phyloP scores from a whole-genome alignment of 768 basidiomycete genomes.

The Leccinum uliginosum region DNA sequence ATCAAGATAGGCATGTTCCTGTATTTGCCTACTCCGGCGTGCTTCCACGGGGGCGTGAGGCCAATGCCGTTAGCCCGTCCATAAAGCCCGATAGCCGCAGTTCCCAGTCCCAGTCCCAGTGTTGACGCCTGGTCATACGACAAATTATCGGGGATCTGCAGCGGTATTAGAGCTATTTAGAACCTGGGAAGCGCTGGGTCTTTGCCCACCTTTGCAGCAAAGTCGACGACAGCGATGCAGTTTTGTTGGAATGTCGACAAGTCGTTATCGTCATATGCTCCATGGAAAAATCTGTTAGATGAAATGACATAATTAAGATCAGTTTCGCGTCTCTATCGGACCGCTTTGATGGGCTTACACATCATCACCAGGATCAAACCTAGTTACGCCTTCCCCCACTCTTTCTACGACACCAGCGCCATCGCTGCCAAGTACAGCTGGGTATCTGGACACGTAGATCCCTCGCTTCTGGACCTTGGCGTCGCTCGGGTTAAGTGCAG shows the following conservation, averaged over 20 bases:
- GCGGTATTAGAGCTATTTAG: constrained; percentile 8
- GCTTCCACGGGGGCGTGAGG: constrained; percentile 37
- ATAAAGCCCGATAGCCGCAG: constrained; percentile 50
- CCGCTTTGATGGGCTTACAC: constrained; percentile 36
- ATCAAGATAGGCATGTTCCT: constrained; percentile 42
- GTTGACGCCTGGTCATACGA: constrained; percentile 48
- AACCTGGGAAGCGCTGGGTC: background rate
- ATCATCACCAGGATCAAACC: constrained; percentile 47
- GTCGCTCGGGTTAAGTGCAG: constrained; percentile 51
- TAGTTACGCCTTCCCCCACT: constrained; percentile 48
- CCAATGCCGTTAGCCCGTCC: constrained; percentile 37
- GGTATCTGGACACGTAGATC: constrained; percentile 37
- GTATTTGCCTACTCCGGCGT: constrained; percentile 37
- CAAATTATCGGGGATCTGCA: constrained; percentile 42
- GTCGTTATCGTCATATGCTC: constrained; percentile 35
- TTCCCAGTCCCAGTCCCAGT: constrained; percentile 45
- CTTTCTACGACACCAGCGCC: constrained; percentile 48
- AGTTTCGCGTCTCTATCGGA: constrained; percentile 12
- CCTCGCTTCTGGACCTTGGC: constrained; percentile 45
- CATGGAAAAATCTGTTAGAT: constrained; percentile 36
- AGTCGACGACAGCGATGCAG: constrained; percentile 36
- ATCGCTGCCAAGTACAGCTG: constrained; percentile 46
- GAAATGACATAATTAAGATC: constrained; percentile 20
- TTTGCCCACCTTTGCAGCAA: constrained; percentile 35
- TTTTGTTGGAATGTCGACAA: constrained; percentile 44